Percentiles rank a stretch among this genome's conserved stretches.
phyloP scores from a whole-genome alignment of 176 grass and related monocot genomes.

The Triticum turgidum region DNA sequence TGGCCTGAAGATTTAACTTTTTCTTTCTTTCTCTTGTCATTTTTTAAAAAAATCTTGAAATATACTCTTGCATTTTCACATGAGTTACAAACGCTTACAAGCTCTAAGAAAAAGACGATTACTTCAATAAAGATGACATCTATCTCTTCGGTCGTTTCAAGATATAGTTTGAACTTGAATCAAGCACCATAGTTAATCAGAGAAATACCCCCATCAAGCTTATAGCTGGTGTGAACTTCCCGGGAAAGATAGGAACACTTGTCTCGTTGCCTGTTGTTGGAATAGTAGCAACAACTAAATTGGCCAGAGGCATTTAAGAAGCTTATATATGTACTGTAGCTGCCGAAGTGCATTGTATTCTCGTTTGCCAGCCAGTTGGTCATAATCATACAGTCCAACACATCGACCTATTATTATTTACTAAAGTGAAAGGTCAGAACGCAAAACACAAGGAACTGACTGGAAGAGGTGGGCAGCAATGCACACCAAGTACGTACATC shows the following conservation, averaged over 20 bases:
- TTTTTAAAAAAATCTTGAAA: too few relatives aligned
- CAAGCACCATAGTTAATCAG: neutral
- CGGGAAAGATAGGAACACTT: neutral
- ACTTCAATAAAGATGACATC: too few relatives aligned
- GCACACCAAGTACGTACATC: too few relatives aligned
- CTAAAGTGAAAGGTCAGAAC: neutral
- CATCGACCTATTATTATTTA: neutral
- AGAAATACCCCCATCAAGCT: neutral
- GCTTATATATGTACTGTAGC: neutral
- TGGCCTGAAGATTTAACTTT: neutral
- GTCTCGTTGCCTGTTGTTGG: neutral
- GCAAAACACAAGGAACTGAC: neutral
- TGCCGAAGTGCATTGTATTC: conserved; percentile 22
- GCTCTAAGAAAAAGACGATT: too few relatives aligned
- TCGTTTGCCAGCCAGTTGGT: neutral
- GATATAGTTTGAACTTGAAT: neutral
- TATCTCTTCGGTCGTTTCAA: neutral
- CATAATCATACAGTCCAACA: neutral
- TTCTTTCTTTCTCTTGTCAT: neutral
- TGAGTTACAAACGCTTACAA: neutral
- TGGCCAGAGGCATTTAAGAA: neutral
- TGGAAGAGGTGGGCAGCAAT: neutral
- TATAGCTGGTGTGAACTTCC: neutral
- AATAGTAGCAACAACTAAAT: neutral
- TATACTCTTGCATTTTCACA: neutral